Percentiles rank a stretch among this genome's conserved stretches.
Evolutionary conservation across 108 stramenopile genomes (phyloP).

Genomic region (Tribonema minus): DNA sequence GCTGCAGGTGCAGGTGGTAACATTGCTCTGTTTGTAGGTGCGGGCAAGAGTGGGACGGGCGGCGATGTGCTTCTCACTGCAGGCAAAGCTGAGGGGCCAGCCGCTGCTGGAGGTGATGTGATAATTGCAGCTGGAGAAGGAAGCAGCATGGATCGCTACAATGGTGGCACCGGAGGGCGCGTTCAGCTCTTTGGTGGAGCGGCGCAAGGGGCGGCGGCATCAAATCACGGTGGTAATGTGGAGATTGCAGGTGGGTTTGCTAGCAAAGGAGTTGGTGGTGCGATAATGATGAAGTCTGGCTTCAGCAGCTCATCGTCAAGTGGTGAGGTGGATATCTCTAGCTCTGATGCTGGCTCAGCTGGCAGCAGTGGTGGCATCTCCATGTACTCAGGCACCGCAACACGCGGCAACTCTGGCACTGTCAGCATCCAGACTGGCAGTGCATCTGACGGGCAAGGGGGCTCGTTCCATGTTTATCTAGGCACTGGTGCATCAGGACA

Average conservation of each 20-base stretch:
- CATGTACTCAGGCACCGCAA: conserved; percentile 45
- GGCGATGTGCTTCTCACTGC: conserved; percentile 49
- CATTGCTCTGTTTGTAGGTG: conserved; percentile 47
- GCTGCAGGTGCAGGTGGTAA: conserved; percentile 41
- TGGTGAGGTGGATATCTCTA: conserved; percentile 42
- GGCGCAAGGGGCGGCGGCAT: conserved; percentile 42
- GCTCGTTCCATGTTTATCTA: conserved; percentile 33
- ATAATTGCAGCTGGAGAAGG: conserved; percentile 56
- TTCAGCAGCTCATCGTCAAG: conserved; percentile 43
- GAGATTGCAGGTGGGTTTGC: conserved; percentile 43
- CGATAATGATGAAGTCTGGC: conserved; percentile 37
- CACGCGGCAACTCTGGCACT: conserved; percentile 44
- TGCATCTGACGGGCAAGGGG: conserved; percentile 44
- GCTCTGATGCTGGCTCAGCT: conserved; percentile 47
- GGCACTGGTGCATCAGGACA: conserved; percentile 54
- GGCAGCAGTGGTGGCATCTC: conserved; percentile 45
- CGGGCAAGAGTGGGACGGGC: conserved; percentile 49
- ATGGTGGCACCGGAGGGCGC: conserved; percentile 54
- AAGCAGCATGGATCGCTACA: conserved; percentile 29
- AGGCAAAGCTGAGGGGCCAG: conserved; percentile 9
- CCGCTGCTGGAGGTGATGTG: conserved; percentile 45
- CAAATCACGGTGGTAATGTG: conserved; percentile 48
- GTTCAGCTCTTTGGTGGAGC: conserved; percentile 57
- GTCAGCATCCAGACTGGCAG: conserved; percentile 42
- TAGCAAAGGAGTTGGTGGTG: conserved; percentile 6